Percentiles rank a stretch among this genome's conserved stretches.
Conservation (phyloP, 768 basidiomycete species). For the Strobilomyces dryophilus region DNA sequence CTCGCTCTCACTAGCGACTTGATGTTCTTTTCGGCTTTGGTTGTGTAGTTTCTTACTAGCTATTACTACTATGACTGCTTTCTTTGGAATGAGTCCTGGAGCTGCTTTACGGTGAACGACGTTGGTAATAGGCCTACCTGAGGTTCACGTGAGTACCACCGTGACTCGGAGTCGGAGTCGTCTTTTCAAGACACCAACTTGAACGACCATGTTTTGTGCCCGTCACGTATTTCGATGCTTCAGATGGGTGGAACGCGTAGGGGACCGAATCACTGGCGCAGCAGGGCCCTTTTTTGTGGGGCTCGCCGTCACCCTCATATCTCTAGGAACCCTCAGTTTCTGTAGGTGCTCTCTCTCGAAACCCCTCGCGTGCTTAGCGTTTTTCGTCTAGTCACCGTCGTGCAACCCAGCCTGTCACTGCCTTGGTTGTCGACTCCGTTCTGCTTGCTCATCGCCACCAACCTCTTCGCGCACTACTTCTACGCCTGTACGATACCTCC, state of each 20-base stretch:
- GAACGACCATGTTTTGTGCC: constrained; percentile 25
- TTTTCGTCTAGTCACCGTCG: constrained; percentile 63
- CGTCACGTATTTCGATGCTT: constrained; percentile 51
- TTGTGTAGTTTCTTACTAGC: not conserved
- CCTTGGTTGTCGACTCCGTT: constrained; percentile 60
- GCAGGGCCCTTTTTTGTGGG: constrained; percentile 89
- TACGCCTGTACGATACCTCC: constrained; percentile 76
- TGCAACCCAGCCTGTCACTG: constrained; percentile 60
- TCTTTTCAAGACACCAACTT: no score
- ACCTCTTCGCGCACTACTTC: constrained; percentile 82
- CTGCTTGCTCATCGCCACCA: constrained; percentile 72
- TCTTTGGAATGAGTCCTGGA: no score
- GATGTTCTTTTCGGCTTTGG: not conserved
- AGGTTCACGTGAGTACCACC: no score
- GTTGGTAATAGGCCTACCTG: no score
- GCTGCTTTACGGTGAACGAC: no score
- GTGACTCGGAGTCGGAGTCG: no score
- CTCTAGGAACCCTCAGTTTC: constrained; percentile 68
- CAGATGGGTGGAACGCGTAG: constrained; percentile 64
- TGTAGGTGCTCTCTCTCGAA: constrained; percentile 48
- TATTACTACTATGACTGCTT: not conserved
- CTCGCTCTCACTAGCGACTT: not conserved
- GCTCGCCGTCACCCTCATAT: constrained; percentile 72
- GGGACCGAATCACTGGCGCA: constrained; percentile 79
- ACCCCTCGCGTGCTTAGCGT: not conserved